A percentile compares a stretch with the other conserved stretches of the same genome.
Evolutionary conservation across 2,329 filamentous ascomycete species (phyloP).

Genomic region (Alternaria metachromatica): DNA sequence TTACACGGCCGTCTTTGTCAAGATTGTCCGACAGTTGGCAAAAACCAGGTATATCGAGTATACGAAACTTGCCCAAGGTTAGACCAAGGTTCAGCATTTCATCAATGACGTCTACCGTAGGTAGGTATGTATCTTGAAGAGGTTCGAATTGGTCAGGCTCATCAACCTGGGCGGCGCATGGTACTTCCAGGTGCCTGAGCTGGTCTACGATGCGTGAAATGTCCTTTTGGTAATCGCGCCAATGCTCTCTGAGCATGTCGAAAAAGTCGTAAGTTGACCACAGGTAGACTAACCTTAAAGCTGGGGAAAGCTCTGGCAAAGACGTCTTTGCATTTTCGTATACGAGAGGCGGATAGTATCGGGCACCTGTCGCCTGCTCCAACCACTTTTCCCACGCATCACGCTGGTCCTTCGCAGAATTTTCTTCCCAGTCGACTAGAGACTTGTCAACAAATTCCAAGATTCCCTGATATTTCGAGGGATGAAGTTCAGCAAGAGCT

Average conservation of each 20-base stretch:
- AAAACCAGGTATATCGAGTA: background rate
- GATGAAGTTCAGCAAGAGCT: background rate
- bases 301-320: constrained; percentile 14
- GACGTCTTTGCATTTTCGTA: background rate
- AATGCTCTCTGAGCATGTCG: constrained; percentile 20
- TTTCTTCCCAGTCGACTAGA: background rate
- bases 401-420: background rate
- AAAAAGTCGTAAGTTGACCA: constrained; percentile 14
- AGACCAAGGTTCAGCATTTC: background rate
- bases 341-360: constrained; percentile 1
- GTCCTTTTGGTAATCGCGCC: constrained; percentile 15
- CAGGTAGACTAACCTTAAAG: constrained; percentile 1
- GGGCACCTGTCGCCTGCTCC: background rate
- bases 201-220: background rate
- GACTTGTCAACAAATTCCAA: background rate
- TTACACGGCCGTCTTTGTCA: too few relatives aligned
- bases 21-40: background rate
- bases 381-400: background rate
- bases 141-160: background rate
- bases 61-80: background rate
- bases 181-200: constrained; percentile 6
- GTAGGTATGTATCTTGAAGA: background rate
- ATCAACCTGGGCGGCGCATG: background rate
- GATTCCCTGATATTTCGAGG: background rate
- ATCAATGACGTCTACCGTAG: background rate